Evolutionary conservation across 2,329 filamentous ascomycete species (phyloP).

Genomic region (Fusarium dlaminii): DNA sequence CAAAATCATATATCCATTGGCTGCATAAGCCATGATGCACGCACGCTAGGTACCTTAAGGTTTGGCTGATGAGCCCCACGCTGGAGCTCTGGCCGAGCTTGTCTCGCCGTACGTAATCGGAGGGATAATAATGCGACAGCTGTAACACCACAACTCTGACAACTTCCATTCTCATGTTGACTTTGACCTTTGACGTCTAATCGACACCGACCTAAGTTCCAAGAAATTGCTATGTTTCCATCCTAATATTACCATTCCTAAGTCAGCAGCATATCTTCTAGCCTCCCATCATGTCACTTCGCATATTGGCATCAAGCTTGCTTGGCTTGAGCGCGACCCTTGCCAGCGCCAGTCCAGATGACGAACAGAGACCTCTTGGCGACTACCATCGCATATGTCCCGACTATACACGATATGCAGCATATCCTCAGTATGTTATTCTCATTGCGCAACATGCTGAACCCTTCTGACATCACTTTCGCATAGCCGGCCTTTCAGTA

Average conservation of each 20-base stretch:
- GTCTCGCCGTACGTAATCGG: slow-evolving; percentile 31
- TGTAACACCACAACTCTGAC: background rate
- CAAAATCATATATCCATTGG: background rate
- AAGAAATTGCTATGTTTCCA: background rate
- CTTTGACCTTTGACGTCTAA: background rate
- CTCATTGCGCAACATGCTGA: background rate
- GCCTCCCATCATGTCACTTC: slow-evolving; percentile 39
- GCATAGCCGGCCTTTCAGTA: slow-evolving; percentile 78
- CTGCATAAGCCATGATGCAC: background rate
- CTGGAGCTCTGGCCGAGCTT: slow-evolving; percentile 2
- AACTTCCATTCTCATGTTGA: background rate
- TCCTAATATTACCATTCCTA: background rate
- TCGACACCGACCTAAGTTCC: background rate
- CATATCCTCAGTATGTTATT: slow-evolving; percentile 50
- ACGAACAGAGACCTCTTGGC: slow-evolving; percentile 40
- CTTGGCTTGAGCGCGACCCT: slow-evolving; percentile 38
- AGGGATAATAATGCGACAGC: slow-evolving; percentile 23
- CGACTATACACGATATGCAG: slow-evolving; percentile 53
- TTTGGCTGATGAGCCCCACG: slow-evolving; percentile 13
- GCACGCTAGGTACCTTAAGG: background rate
- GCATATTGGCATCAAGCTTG: slow-evolving; percentile 41
- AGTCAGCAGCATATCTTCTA: background rate
- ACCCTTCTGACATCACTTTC: slow-evolving; percentile 5
- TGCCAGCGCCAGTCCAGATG: slow-evolving; percentile 29
- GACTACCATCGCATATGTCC: slow-evolving; percentile 49